Conservation (phyloP, 441 rosid genomes). For the Rhodomyrtus psidioides region DNA sequence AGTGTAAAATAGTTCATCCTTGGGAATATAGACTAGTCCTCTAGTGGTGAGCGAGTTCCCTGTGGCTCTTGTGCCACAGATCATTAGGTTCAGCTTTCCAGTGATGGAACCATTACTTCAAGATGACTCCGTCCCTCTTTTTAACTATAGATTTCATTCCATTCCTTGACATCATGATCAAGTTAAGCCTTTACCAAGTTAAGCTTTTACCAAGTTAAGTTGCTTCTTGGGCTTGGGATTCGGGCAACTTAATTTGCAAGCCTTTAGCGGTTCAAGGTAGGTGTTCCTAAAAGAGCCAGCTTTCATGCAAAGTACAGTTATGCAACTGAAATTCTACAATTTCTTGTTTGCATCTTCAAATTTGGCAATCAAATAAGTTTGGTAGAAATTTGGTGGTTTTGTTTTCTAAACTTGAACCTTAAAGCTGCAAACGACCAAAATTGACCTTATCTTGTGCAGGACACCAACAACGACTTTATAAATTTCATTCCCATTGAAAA, state of each 20-base stretch:
- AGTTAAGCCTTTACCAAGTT: too few species aligned
- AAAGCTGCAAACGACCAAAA: too few species aligned
- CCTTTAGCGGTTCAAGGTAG: too few species aligned
- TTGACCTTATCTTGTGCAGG: too few species aligned
- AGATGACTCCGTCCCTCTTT: not conserved
- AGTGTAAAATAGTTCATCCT: not conserved
- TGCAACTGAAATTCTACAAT: too few species aligned
- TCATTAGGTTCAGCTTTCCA: not conserved
- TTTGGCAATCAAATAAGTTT: too few species aligned
- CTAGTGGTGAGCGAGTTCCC: not conserved
- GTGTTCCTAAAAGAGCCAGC: too few species aligned
- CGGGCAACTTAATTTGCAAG: not conserved
- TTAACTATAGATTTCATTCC: not conserved
- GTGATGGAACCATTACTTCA: not conserved
- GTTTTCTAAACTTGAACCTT: too few species aligned
- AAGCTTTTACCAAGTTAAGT: too few species aligned
- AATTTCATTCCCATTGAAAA: too few species aligned
- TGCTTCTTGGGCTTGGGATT: not conserved
- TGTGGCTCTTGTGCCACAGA: accelerated
- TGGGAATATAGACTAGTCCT: accelerated
- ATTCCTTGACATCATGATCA: not conserved
- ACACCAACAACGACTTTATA: too few species aligned
- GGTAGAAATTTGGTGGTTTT: not conserved
- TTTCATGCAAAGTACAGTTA: too few species aligned
- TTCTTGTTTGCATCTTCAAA: not conserved